phyloP scores from a whole-genome alignment of 768 basidiomycete genomes.

The Lactarius tabidus region DNA sequence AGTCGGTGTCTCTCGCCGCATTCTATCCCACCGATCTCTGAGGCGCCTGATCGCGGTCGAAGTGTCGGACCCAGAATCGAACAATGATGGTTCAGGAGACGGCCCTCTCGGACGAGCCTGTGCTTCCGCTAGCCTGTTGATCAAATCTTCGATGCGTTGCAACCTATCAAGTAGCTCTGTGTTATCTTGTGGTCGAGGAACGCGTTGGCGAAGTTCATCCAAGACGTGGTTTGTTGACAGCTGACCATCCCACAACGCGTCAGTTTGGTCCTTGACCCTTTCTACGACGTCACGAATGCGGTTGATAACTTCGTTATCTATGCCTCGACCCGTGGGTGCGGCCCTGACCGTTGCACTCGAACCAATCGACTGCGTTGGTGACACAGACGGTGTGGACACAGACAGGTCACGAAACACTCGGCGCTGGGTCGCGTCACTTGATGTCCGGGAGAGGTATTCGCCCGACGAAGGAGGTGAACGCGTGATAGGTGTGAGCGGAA shows the following conservation, averaged over 20 bases:
- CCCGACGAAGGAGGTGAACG: slow-evolving; percentile 28
- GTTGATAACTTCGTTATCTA: slow-evolving; percentile 37
- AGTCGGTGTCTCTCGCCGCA: slow-evolving; percentile 32
- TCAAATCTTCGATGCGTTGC: slow-evolving; percentile 23
- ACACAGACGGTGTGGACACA: slow-evolving; percentile 36
- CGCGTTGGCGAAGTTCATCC: slow-evolving; percentile 52
- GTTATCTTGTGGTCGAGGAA: slow-evolving; percentile 36
- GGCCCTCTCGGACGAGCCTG: slow-evolving; percentile 19
- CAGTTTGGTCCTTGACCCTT: slow-evolving; percentile 54
- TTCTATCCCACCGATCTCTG: slow-evolving; percentile 30
- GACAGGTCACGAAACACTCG: slow-evolving; percentile 29
- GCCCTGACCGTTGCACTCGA: slow-evolving; percentile 37
- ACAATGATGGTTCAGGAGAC: slow-evolving; percentile 31
- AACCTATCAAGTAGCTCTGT: slow-evolving; percentile 32
- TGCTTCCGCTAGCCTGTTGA: slow-evolving; percentile 17
- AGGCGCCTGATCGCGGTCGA: slow-evolving; percentile 30
- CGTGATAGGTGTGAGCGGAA: slow-evolving; percentile 19
- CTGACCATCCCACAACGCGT: slow-evolving; percentile 62
- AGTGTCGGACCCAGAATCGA: slow-evolving; percentile 31
- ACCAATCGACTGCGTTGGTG: slow-evolving; percentile 34
- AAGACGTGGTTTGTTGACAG: slow-evolving; percentile 53
- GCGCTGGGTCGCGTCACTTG: slow-evolving; percentile 23
- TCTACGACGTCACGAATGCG: slow-evolving; percentile 52
- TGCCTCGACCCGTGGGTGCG: slow-evolving; percentile 21
- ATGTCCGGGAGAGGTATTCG: slow-evolving; percentile 39